Evolutionary conservation across 1,284 basidiomycete genomes (phyloP), one percentile per base, ranked within the genome.

Genomic region (Rhodotorula mucilaginosa): DNA sequence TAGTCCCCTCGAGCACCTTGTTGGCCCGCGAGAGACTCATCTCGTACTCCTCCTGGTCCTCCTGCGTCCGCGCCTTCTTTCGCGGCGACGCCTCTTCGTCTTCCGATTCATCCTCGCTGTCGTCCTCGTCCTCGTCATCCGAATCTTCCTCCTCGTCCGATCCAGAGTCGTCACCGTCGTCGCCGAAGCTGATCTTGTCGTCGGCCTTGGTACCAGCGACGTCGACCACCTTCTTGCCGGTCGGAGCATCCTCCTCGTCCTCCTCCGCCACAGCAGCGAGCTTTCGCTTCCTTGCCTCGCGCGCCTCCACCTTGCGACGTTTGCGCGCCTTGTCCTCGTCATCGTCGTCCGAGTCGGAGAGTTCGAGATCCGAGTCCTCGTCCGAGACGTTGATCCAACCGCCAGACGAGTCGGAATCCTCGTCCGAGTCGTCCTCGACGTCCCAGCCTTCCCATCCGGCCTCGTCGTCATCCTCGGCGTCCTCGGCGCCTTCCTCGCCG

Each of bases 401-500:
- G 59, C 85, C 87, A 10, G 85, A 85, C 8, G 88, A 88, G 3
- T 89, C 89, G 2, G 84, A 86, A 12, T 84, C 86, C 1, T 86
- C 86, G 64, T 89, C 90, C 1, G 86, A 86, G 64, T 89, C 89
- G 1, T 87, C 88, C 75, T 91, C 91, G 47, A 91, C 86, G 65
- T 97, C 93, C 95, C 96, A 99, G 56, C 88, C 88, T 57, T 91
- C 86, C 95, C 94, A 97, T 29, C 86, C 92, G 2, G 85, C 87
- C 64, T 89, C 88, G 64, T 90, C 88, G 65, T 89, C 87, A 5
- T 64, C 63, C 10, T 88, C 87, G 1, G 85, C 86, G 54, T 80
- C 82, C 19, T 78, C 75, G 26, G 78, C 80, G 31, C 75, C 80
- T 82, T 12, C 85, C 47, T 79, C 80, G 65, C 81, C 83, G 39